Evolutionary conservation across 352 stramenopile species (phyloP), one percentile per base, ranked within the genome.

Genomic region (Thraustochytrium sp.): DNA sequence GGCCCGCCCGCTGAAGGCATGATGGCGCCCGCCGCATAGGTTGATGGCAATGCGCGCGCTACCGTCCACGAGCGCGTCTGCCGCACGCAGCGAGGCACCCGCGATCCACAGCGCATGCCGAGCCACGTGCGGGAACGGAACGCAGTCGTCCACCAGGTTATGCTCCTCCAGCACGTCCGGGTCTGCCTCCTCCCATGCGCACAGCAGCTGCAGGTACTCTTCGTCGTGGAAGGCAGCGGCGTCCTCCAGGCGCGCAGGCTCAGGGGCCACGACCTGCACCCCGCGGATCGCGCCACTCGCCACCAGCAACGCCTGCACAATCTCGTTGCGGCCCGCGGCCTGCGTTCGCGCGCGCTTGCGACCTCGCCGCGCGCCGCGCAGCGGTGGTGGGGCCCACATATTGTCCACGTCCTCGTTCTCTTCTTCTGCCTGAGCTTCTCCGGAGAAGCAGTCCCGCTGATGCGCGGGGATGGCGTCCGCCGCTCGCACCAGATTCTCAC

Each of bases 131-230:
- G 85, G 85, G 73, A 91, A 91, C 48, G 87, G 85, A 82, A 89
- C 89, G 16, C 87, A 85, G 72, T 92, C 89, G 51, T 92, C 88
- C 5, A 90, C 87, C 8, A 92, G 85, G 3, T 87, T 87, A 51
- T 87, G 90, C 23, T 85, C 78, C 40, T 88, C 59, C 18, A 75
- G 65, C 5, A 84, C 85, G 23, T 76, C 51, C 13, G 2, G 23
- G 9, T 31, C 18, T 8, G 74, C 23, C 2, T 34, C 21, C 56
- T 42, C 44, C 46, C 36, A 65, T 16, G 48, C 54, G 3, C 72
- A 48, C 11, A 91, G 65, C 3, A 78, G 80, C 9, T 88, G 84
- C n/a, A 91, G 48, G 75, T 89, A 91, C 42, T 78, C 84, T 34
- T 72, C 85, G 31, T 76, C 61, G 63, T 92, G 89, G 68, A 92